Conservation (phyloP, 2,329 filamentous ascomycete genomes). For the Xylariaceae sp. region DNA sequence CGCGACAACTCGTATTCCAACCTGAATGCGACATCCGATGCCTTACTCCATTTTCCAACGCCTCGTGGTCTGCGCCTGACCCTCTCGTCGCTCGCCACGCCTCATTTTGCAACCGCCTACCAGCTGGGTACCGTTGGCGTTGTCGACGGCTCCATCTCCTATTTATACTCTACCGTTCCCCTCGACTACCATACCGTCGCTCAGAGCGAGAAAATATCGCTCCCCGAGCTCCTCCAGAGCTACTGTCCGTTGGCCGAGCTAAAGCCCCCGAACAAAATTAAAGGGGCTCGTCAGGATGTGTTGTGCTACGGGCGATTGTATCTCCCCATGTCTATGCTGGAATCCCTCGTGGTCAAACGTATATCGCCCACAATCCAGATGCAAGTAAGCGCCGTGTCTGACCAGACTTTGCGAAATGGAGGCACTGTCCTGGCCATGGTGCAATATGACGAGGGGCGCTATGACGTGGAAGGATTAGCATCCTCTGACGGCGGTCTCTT, state of each 20-base stretch:
- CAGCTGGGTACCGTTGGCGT: slow-evolving; percentile 82
- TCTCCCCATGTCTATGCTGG: slow-evolving; percentile 76
- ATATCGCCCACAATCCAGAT: slow-evolving; percentile 73
- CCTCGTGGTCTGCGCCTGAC: slow-evolving; percentile 80
- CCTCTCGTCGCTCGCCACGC: slow-evolving; percentile 84
- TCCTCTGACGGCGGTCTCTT: slow-evolving; percentile 89
- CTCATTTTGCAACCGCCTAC: slow-evolving; percentile 92
- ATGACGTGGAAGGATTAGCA: slow-evolving; percentile 82
- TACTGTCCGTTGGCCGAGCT: slow-evolving; percentile 74
- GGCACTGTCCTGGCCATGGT: slow-evolving; percentile 68
- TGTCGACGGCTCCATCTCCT: slow-evolving; percentile 95
- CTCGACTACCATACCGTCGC: slow-evolving; percentile 57
- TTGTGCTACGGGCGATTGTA: slow-evolving; percentile 75
- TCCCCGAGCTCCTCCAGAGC: slow-evolving; percentile 72
- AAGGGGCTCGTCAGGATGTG: slow-evolving; percentile 39
- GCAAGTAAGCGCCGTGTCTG: slow-evolving; percentile 73
- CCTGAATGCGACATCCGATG: slow-evolving; percentile 77
- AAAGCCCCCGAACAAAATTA: slow-evolving; percentile 23
- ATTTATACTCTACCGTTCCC: slow-evolving; percentile 85
- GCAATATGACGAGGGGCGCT: slow-evolving; percentile 81
- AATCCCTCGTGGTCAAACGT: slow-evolving; percentile 76
- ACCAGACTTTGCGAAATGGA: slow-evolving; percentile 64
- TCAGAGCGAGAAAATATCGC: slow-evolving; percentile 67
- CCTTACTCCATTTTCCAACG: slow-evolving; percentile 81
- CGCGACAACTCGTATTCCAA: slow-evolving; percentile 87